Evolutionary conservation across 441 rosid genomes (phyloP).

Genomic region (California macrophylla): DNA sequence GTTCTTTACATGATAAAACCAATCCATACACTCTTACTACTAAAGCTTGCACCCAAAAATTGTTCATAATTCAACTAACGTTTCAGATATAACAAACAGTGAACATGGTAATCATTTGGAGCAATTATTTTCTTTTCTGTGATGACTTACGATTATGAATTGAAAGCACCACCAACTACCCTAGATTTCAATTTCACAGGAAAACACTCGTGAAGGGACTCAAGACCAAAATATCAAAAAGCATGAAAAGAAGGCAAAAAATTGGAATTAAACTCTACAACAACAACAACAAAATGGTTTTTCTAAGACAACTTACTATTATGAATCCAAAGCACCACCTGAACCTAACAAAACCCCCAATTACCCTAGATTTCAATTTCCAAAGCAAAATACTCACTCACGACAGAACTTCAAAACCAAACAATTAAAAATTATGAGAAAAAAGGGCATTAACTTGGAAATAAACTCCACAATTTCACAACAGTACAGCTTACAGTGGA

Average conservation of each 20-base stretch:
- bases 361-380: slow-evolving; percentile 3
- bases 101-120: not conserved
- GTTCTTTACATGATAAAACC: not conserved
- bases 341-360: not conserved
- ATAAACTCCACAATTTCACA: not conserved
- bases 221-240: not conserved
- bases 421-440: not conserved
- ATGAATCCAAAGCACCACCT: not conserved
- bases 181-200: not conserved
- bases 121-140: not conserved
- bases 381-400: not conserved
- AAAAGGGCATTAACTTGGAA: not conserved
- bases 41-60: not conserved
- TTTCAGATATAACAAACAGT: not conserved
- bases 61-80: not conserved
- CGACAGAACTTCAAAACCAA: not conserved
- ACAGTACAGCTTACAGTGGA: not conserved
- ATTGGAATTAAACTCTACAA: not conserved
- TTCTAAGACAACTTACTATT: not conserved
- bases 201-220: not conserved
- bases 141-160: not conserved
- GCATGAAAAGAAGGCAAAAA: not conserved
- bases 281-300: too few species aligned
- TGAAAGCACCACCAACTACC: not conserved
- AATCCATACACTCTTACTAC: not conserved